Evolutionary conservation across 768 basidiomycete species (phyloP), one percentile per base, ranked within the genome.

Genomic region (Tulasnella calospora): DNA sequence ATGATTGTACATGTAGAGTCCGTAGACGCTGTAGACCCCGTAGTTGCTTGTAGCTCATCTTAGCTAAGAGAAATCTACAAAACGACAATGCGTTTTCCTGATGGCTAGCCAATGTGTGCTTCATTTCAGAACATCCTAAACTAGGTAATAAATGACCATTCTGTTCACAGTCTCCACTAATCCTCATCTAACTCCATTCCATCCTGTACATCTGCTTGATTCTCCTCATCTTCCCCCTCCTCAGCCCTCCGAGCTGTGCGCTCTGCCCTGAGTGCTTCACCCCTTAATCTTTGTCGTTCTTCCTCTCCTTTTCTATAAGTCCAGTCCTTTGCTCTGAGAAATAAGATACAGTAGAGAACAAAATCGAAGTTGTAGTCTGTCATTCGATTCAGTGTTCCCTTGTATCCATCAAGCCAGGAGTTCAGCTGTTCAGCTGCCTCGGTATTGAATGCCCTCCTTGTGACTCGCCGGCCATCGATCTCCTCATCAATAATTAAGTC

Each of bases 361-460:
- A 72, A 72, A 35, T 72, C 71, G 33, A 72, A 72, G 33, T 72
- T 72, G n/a, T 72, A 72, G 35, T 72, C 71, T 12, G 71, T 72
- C 71, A 72, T 72, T 19, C 71, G 27, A 36, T 72, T 72, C 4
- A 72, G 35, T 3, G 71, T 12, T 27, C 71, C 71, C 44, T 72
- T 72, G 44, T 35, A 72, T 27, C 71, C 71, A 36, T 40, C 71
- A 72, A 72, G 27, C 71, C 71, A 72, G 2, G 71, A 35, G 10
- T 72, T 72, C 17, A 72, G 71, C 35, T 72, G 71, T 27, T 72
- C 71, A 30, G 71, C 71, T 4, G 33, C 44, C 33, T 72, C 71
- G 1, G 71, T 72, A 27, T 72, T 72, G 33, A 72, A 72, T 40
- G 71, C 71, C 10, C 71, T n/a, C 27, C n/a, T 72, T 27, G 21